Percentiles rank a stretch among this genome's conserved stretches.
Evolutionary conservation across 108 stramenopile species (phyloP).

Genomic region (Nitzschia sp.): DNA sequence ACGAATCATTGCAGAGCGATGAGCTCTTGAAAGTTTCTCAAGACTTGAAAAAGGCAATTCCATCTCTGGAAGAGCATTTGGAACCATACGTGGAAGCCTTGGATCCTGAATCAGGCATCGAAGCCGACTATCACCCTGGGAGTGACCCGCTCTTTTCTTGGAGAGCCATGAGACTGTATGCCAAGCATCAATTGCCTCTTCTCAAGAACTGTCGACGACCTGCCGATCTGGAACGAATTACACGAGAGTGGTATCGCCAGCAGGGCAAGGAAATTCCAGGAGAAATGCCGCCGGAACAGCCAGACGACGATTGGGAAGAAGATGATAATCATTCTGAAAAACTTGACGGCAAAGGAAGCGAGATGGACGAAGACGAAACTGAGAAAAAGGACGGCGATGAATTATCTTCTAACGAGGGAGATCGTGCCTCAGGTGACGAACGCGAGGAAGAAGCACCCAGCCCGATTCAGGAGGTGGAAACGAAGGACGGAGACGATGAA

Average conservation of each 20-base stretch:
- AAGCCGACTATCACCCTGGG: slow-evolving; percentile 81
- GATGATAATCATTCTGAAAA: slow-evolving; percentile 16
- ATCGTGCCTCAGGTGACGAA: neutral
- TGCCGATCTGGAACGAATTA: slow-evolving; percentile 72
- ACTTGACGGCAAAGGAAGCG: slow-evolving; percentile 13
- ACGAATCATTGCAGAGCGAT: slow-evolving; percentile 13
- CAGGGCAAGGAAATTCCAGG: slow-evolving; percentile 65
- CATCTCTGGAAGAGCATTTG: slow-evolving; percentile 52
- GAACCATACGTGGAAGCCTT: slow-evolving; percentile 77
- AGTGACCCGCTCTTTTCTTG: slow-evolving; percentile 75
- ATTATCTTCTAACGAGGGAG: slow-evolving; percentile 19
- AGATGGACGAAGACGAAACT: slow-evolving; percentile 1
- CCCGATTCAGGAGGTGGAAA: neutral
- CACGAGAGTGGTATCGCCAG: slow-evolving; percentile 59
- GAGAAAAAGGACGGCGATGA: slow-evolving; percentile 25
- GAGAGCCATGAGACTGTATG: slow-evolving; percentile 72
- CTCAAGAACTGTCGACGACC: slow-evolving; percentile 37
- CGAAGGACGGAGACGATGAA: slow-evolving; percentile 2
- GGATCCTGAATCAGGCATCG: slow-evolving; percentile 83
- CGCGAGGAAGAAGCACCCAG: neutral
- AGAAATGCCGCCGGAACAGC: slow-evolving; percentile 41
- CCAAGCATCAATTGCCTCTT: slow-evolving; percentile 48
- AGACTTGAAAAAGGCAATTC: slow-evolving; percentile 29
- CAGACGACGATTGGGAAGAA: slow-evolving; percentile 25
- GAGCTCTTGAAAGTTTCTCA: slow-evolving; percentile 32